Percentiles rank a stretch among this genome's conserved stretches.
These are phyloP conservation scores for Metschnikowia aberdeeniae DNA, from an alignment of 805 yeast genomes.

Conservation along the genomic window DNA sequence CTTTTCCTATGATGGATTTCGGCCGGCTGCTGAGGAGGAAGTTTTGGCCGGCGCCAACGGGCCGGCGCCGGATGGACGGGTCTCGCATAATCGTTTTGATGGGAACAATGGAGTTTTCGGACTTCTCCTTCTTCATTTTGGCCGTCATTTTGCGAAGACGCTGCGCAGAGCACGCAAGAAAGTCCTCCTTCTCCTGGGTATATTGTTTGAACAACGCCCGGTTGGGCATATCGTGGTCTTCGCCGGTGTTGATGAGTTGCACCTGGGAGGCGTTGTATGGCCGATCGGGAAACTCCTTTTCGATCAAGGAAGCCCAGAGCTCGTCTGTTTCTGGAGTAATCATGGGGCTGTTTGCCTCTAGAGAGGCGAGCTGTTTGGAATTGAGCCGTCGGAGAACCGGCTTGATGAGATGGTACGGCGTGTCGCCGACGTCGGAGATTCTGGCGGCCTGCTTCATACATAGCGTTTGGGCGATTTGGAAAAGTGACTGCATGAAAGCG, in stretches of 20 bases:
- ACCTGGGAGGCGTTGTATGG: slow-evolving; percentile 22
- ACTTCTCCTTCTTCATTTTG: slow-evolving; percentile 35
- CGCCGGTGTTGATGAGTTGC: slow-evolving; percentile 3
- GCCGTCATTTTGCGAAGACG: slow-evolving; percentile 42
- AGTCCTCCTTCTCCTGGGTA: slow-evolving; percentile 37
- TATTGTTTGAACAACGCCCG: slow-evolving; percentile 39
- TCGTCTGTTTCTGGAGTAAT: slow-evolving; percentile 39
- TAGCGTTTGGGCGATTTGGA: slow-evolving; percentile 12
- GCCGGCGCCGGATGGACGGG: slow-evolving; percentile 15
- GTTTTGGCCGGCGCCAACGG: neutral
- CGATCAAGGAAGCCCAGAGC: slow-evolving; percentile 43
- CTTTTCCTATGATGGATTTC: slow-evolving; percentile 32
- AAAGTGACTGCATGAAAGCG: slow-evolving; percentile 10
- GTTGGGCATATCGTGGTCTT: slow-evolving; percentile 25
- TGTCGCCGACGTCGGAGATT: slow-evolving; percentile 18
- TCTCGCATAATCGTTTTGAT: slow-evolving; percentile 14
- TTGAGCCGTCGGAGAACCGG: slow-evolving; percentile 45
- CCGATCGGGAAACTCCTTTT: slow-evolving; percentile 46
- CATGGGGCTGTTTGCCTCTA: slow-evolving; percentile 43
- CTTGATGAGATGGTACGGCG: slow-evolving; percentile 43
- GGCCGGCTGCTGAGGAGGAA: slow-evolving; percentile 2
- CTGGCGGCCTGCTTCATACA: slow-evolving; percentile 15
- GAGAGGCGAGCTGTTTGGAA: slow-evolving; percentile 34
- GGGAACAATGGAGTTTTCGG: slow-evolving; percentile 36
- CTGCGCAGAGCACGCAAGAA: slow-evolving; percentile 41